Percentiles rank a stretch among this genome's conserved stretches.
These are phyloP conservation scores for Alternaria atra DNA, from an alignment of 2,329 filamentous ascomycete species.

Conservation along the genomic window DNA sequence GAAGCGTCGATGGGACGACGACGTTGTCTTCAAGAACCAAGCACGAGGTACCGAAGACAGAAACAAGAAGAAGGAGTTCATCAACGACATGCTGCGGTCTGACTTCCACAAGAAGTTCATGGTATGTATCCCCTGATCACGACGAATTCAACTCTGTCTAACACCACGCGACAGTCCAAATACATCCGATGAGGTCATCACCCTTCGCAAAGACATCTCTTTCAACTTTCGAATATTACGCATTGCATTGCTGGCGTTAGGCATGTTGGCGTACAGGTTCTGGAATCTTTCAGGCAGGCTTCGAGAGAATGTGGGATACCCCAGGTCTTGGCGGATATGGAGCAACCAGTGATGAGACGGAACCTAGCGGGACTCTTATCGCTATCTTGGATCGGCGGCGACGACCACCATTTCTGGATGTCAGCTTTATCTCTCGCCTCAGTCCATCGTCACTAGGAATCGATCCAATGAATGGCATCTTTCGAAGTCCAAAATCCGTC, in stretches of 20 bases:
- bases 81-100: constrained; percentile 92
- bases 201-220: background rate
- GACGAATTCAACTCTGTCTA: constrained; percentile 9
- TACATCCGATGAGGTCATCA: constrained; percentile 48
- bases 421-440: constrained; percentile 34
- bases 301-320: constrained; percentile 35
- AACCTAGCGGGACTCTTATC: constrained; percentile 43
- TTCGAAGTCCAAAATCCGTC: background rate
- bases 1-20: constrained; percentile 95
- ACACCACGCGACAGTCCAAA: constrained; percentile 38
- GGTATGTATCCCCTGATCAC: constrained; percentile 58
- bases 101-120: constrained; percentile 99
- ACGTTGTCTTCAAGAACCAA: constrained; percentile 99
- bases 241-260: constrained; percentile 36
- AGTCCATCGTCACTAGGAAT: constrained; percentile 18
- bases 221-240: background rate
- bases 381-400: constrained; percentile 49
- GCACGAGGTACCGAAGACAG: constrained; percentile 93
- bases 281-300: constrained; percentile 20
- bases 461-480: constrained; percentile 17
- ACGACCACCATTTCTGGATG: constrained; percentile 26
- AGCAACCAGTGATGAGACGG: constrained; percentile 35
- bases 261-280: constrained; percentile 26
- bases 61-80: constrained; percentile 92
- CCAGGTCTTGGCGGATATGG: constrained; percentile 26